Conservation (phyloP, 2,329 filamentous ascomycete species). For the Cadophora malorum region DNA sequence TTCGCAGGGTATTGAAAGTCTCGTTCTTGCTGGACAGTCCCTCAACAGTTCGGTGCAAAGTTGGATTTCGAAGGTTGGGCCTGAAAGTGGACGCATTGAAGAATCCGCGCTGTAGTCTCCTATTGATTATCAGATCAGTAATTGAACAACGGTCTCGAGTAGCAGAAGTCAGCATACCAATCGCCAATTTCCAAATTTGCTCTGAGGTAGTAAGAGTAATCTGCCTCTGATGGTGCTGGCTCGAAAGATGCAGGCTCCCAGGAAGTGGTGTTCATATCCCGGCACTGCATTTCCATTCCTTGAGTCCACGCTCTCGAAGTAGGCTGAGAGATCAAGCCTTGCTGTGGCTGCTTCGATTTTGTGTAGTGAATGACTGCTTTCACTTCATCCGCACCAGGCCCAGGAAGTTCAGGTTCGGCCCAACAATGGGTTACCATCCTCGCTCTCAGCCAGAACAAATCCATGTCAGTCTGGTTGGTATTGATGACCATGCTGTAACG, state of each 20-base stretch:
- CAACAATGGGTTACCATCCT: slow-evolving; percentile 67
- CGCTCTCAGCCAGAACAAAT: slow-evolving; percentile 69
- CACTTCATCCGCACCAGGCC: slow-evolving; percentile 53
- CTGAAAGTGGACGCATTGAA: slow-evolving; percentile 64
- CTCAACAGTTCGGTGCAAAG: slow-evolving; percentile 57
- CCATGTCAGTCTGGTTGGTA: slow-evolving; percentile 59
- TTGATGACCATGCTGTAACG: slow-evolving; percentile 72
- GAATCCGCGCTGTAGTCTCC: slow-evolving; percentile 60
- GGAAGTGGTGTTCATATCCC: slow-evolving; percentile 48
- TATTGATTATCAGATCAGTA: neutral
- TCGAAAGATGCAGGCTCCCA: slow-evolving; percentile 53
- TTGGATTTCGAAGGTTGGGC: slow-evolving; percentile 54
- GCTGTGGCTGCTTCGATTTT: slow-evolving; percentile 17
- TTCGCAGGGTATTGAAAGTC: slow-evolving; percentile 51
- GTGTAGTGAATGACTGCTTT: slow-evolving; percentile 57
- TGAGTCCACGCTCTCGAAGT: slow-evolving; percentile 52
- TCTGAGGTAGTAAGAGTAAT: slow-evolving; percentile 60
- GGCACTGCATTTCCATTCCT: slow-evolving; percentile 44
- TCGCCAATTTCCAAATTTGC: slow-evolving; percentile 65
- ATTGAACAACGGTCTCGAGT: neutral
- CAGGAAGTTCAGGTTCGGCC: slow-evolving; percentile 54
- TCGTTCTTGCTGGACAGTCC: slow-evolving; percentile 52
- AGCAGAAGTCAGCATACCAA: slow-evolving; percentile 46
- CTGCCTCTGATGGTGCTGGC: slow-evolving; percentile 53
- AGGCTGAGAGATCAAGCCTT: slow-evolving; percentile 29